phyloP scores from a whole-genome alignment of 192 early-diverging fungal species.

The Dispira simplex region DNA sequence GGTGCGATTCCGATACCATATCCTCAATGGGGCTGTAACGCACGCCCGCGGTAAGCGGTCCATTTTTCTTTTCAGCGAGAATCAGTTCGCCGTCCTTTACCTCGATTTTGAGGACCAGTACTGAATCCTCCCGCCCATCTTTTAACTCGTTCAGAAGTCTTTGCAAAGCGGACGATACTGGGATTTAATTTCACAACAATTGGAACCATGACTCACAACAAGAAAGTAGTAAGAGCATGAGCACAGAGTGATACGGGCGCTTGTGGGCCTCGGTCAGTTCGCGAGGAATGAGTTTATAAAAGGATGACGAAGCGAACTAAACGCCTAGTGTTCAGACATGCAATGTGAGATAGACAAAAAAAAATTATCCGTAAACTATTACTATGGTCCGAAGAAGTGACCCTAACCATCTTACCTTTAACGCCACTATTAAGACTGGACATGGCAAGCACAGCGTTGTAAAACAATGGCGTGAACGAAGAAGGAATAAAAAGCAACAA shows the following conservation, averaged over 20 bases:
- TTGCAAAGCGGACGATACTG: not conserved
- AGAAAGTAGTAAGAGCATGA: too few relatives aligned
- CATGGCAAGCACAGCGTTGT: not conserved
- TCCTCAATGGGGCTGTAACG: conserved; percentile 3
- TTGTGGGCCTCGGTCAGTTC: too few relatives aligned
- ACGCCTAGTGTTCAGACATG: too few relatives aligned
- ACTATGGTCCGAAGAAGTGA: too few relatives aligned
- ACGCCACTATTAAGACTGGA: conserved; percentile 11
- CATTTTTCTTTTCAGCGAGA: conserved; percentile 21
- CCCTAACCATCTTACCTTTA: not conserved
- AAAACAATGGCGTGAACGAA: too few relatives aligned
- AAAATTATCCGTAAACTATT: too few relatives aligned
- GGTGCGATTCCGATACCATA: conserved; percentile 9
- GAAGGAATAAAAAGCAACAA: too few relatives aligned
- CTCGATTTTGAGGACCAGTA: conserved; percentile 22
- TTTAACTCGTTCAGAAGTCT: conserved; percentile 24
- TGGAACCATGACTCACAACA: too few relatives aligned
- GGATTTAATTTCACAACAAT: too few relatives aligned
- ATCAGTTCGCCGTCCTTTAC: conserved; percentile 24
- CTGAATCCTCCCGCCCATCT: conserved; percentile 18
- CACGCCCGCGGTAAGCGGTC: conserved; percentile 22
- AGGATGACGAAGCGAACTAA: too few relatives aligned
- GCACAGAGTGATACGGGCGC: too few relatives aligned
- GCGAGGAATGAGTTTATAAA: too few relatives aligned
- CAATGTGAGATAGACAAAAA: not conserved